phyloP scores from a whole-genome alignment of 768 basidiomycete genomes.

The Leccinum pellstonianum region DNA sequence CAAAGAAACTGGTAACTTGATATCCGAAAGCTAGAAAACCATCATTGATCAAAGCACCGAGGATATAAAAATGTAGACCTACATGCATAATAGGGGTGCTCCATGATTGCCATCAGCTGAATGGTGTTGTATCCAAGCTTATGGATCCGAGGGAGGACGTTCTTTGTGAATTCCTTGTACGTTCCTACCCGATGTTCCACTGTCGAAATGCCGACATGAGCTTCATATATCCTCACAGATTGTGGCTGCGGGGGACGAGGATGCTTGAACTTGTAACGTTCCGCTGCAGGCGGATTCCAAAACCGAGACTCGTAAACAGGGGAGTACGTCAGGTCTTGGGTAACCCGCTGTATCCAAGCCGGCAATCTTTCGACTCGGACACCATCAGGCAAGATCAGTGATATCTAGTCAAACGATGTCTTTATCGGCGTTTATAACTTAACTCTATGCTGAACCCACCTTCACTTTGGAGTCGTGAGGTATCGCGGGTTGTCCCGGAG shows the following conservation, averaged over 20 bases:
- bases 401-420: slow-evolving; percentile 57
- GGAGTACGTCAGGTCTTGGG: slow-evolving; percentile 87
- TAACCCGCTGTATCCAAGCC: slow-evolving; percentile 93
- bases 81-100: slow-evolving; percentile 98
- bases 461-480: slow-evolving; percentile 96
- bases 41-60: background rate
- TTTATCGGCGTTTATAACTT: background rate
- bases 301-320: slow-evolving; percentile 96
- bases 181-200: slow-evolving; percentile 84
- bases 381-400: slow-evolving; percentile 80
- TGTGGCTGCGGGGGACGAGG: slow-evolving; percentile 62
- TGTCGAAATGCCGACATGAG: slow-evolving; percentile 96
- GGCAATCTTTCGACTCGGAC: slow-evolving; percentile 89
- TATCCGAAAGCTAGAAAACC: slow-evolving; percentile 83
- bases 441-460: slow-evolving; percentile 41
- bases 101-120: slow-evolving; percentile 98
- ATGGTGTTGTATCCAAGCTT: slow-evolving; percentile 94
- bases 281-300: slow-evolving; percentile 85
- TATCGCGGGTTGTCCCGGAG: slow-evolving; percentile 74
- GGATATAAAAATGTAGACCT: slow-evolving; percentile 29
- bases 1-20: slow-evolving; percentile 97
- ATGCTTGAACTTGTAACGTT: slow-evolving; percentile 83
- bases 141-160: slow-evolving; percentile 85
- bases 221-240: slow-evolving; percentile 87
- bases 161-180: slow-evolving; percentile 91